Evolutionary conservation across 2,329 filamentous ascomycete species (phyloP).

Genomic region (Aspergillus udagawae): DNA sequence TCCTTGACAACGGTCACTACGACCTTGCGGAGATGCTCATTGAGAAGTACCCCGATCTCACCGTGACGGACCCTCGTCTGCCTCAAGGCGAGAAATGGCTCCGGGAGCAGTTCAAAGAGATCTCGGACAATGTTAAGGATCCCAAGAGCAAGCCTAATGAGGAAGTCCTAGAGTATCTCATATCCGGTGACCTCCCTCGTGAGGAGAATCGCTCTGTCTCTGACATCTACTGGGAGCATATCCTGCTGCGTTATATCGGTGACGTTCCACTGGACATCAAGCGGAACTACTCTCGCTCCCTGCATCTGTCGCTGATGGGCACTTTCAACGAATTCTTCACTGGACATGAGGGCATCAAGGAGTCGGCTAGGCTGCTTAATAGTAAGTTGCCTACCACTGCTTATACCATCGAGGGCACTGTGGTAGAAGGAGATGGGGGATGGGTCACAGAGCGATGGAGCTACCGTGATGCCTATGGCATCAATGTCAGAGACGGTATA

Average conservation of each 20-base stretch:
- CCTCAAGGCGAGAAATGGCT: constrained; percentile 4
- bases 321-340: constrained; percentile 5
- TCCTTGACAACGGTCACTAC: neutral
- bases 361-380: constrained; percentile 7
- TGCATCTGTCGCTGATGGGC: constrained; percentile 4
- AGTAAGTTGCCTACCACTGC: constrained; percentile 4
- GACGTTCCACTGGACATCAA: constrained; percentile 5
- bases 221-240: constrained; percentile 10
- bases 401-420: constrained; percentile 5
- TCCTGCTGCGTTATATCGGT: constrained; percentile 10
- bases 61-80: constrained; percentile 4
- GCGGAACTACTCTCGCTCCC: constrained; percentile 5
- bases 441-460: constrained; percentile 10
- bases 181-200: neutral
- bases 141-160: constrained; percentile 1
- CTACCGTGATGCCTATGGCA: neutral
- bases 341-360: constrained; percentile 3
- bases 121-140: constrained; percentile 1
- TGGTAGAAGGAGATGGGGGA: neutral
- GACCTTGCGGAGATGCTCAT: constrained; percentile 1
- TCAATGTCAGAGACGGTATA: constrained; percentile 6
- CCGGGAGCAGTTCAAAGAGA: neutral
- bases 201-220: constrained; percentile 1
- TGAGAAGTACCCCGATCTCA: neutral
- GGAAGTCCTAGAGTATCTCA: constrained; percentile 3